Base-by-base conservation (phyloP, 2,329 filamentous ascomycete genomes). In the Alternaria gansuensis region DNA sequence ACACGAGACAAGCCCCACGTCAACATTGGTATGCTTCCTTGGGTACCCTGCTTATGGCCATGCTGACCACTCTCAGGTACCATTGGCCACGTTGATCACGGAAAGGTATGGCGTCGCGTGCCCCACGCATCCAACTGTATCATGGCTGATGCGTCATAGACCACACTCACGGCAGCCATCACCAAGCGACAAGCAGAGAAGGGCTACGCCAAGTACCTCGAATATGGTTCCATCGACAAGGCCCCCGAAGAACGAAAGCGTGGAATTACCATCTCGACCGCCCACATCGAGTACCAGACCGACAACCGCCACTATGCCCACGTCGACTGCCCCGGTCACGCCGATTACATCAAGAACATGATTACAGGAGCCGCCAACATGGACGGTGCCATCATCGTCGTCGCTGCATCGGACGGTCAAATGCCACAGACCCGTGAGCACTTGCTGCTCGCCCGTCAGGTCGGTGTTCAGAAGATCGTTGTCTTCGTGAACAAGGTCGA, bases 281-380 rank as follows among this genome's bases (percentile, higher is more conserved):
- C 95, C 69, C 95, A 99, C 83, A 96, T 99, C 83, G 95, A 99
- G 85, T 99, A 98, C 85, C 83, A 92, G 72, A 99, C 95, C 79
- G 92, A 97, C 0, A 85, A 85, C 78, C 90, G 95, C 77, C 95
- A 99, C 85, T 99, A 99, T 84, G 95, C 95, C 75, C 95, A 99
- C 87, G 95, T 99, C 84, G 95, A 99, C 87, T 99, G 95, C 83
- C 95, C 95, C 59, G 95, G 95, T 82, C 95, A 99, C 90, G 95
- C 95, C 82, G 95, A 99, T 92, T 99, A 99, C 87, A 98, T 99
- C 85, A 99, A 99, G 88, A 99, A 99, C 90, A 99, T 99, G 95
- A 99, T 99, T 81, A 99, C 95, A 70, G 95, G 95, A 88, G 93
- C 95, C 65, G 94, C 96, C 75, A 96, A 93, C 85, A 99, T 99